phyloP scores from a whole-genome alignment of 768 basidiomycete species.

The Pleurotus citrinopileatus region DNA sequence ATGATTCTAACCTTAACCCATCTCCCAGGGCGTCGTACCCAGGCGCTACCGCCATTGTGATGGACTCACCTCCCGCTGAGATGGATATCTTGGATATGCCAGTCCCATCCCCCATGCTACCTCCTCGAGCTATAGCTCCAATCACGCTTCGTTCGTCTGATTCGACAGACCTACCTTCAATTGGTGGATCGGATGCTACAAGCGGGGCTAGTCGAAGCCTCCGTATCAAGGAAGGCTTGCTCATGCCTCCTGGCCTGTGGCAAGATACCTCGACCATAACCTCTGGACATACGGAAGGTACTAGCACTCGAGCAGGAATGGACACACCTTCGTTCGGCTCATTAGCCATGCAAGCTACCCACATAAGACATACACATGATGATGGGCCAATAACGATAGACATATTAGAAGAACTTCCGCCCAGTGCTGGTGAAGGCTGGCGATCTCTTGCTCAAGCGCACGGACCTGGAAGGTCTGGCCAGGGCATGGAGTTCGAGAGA shows the following conservation, averaged over 20 bases:
- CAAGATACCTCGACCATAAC: constrained; percentile 7
- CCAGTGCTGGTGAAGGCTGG: constrained; percentile 61
- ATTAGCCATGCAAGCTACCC: constrained; percentile 1
- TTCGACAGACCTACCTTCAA: neutral
- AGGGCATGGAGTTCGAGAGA: constrained; percentile 28
- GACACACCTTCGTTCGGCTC: constrained; percentile 10
- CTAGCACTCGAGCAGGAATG: constrained; percentile 26
- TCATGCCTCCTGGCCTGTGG: constrained; percentile 5
- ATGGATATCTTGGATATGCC: constrained; percentile 55
- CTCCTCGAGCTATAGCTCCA: neutral
- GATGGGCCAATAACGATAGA: constrained; percentile 45
- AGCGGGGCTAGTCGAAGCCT: neutral
- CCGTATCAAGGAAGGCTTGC: neutral
- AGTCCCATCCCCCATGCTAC: constrained; percentile 47
- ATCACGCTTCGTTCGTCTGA: neutral
- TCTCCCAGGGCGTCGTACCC: neutral
- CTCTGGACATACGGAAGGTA: constrained; percentile 1
- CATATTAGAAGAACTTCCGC: constrained; percentile 68
- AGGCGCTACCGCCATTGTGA: neutral
- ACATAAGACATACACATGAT: constrained; percentile 13
- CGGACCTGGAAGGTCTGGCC: constrained; percentile 17
- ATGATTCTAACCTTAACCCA: constrained; percentile 4
- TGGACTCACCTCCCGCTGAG: constrained; percentile 14
- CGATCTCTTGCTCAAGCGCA: constrained; percentile 43
- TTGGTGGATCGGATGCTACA: neutral